Evolutionary conservation across 129 eudicot genomes (phyloP), one percentile per base, ranked within the genome.

Genomic region (Solidago caesia): DNA sequence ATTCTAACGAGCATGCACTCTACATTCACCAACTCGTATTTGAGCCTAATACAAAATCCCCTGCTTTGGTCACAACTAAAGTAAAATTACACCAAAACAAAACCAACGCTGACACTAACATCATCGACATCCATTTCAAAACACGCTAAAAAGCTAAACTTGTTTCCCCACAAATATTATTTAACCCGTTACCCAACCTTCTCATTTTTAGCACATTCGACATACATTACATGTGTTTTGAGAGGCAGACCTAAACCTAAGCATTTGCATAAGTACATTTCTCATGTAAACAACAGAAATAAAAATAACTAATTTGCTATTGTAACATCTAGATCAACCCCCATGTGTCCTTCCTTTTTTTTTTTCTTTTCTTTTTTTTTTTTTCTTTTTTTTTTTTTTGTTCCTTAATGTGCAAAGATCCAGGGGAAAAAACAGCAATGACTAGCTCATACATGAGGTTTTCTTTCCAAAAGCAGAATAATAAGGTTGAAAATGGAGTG

Each of bases 401-500:
- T 11, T 67, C 27, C 33, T 44, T 59, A 33, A 68, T 59, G 61
- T 59, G 29, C 56, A 45, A 13, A 71, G 82, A 78, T 71, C 82
- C 72, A 79, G 16, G 16, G n/a, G 65, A 11, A 58, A 46, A 52
- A 79, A 55, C 74, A 79, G 70, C 83, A 79, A 79, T 14, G 62
- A 44, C 56, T 73, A 26, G 62, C 44, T 53, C 51, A 79, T 53
- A 27, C 39, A 29, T 73, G 68, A 11, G 25, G 77, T 47, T 79
- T 65, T 79, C 74, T 73, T 73, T 73, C 82, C 74, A 64, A 79
- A 79, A 79, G 73, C 65, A 72, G 78, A 46, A 79, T 74, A 66
- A 73, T 79, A 79, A 56, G 79, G 83, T 79, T 73, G 70, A 33
- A 42, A 79, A 73, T 79, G 74, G 64, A 53, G 56, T 66, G 81